Conservation (phyloP, 345 rosid genomes). For the Conringia planisiliqua region DNA sequence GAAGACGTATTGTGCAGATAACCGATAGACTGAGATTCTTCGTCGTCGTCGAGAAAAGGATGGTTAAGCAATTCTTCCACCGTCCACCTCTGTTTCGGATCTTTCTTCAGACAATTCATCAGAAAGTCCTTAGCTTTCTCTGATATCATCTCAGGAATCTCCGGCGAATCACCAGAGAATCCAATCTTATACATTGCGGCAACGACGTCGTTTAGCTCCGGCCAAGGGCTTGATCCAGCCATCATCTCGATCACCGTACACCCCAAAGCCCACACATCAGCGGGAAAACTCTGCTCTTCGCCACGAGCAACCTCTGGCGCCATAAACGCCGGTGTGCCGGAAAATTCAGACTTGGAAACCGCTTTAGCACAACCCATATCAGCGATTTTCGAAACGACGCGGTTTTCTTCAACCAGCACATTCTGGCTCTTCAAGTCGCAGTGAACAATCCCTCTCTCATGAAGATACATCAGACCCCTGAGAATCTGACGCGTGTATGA, state of each 20-base stretch:
- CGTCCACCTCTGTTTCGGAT: conserved; percentile 59
- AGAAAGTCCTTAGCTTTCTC: conserved; percentile 58
- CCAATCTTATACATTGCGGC: conserved; percentile 72
- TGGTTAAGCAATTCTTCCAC: conserved; percentile 62
- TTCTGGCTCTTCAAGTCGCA: conserved; percentile 79
- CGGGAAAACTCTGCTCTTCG: conserved; percentile 71
- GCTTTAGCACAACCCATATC: conserved; percentile 78
- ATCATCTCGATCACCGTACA: conserved; percentile 77
- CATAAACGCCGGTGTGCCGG: conserved; percentile 91
- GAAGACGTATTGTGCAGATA: conserved; percentile 31
- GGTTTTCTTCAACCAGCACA: conserved; percentile 48
- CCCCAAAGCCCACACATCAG: conserved; percentile 88
- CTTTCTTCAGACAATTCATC: conserved; percentile 50
- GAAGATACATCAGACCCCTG: conserved; percentile 54
- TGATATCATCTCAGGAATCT: conserved; percentile 54
- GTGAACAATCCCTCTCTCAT: conserved; percentile 58
- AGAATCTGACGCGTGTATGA: conserved; percentile 43
- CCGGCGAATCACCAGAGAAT: conserved; percentile 60
- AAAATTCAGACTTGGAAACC: conserved; percentile 30
- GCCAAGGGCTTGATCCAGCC: conserved; percentile 70
- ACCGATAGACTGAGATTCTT: conserved; percentile 3
- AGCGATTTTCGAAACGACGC: conserved; percentile 47
- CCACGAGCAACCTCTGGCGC: conserved; percentile 87
- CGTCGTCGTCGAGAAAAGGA: conserved; percentile 47
- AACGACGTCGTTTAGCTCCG: conserved; percentile 49